Percentiles rank a stretch among this genome's conserved stretches.
Evolutionary conservation across 768 basidiomycete species (phyloP).

Genomic region (Melanogaster broomeanus): DNA sequence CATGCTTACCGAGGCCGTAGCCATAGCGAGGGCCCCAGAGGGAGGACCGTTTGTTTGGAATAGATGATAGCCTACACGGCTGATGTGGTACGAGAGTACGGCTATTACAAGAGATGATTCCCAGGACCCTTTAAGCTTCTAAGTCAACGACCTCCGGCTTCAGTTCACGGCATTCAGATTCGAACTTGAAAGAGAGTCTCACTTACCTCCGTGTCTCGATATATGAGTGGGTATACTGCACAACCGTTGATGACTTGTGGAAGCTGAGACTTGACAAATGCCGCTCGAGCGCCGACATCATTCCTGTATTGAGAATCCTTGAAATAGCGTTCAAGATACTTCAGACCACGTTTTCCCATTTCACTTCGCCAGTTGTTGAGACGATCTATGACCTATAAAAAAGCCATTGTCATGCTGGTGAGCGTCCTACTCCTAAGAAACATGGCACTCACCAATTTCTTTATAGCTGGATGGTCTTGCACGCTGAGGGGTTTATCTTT

Average conservation of each 20-base stretch:
- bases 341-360: background rate
- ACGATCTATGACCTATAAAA: conserved; percentile 1
- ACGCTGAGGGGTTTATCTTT: background rate
- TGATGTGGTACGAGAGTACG: conserved; percentile 4
- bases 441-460: background rate
- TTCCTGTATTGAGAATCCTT: conserved; percentile 1
- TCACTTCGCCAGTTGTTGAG: conserved; percentile 4
- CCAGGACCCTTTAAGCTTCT: background rate
- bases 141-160: too few relatives aligned
- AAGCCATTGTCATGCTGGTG: background rate
- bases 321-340: background rate
- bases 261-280: background rate
- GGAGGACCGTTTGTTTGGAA: background rate
- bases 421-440: too few relatives aligned
- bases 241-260: background rate
- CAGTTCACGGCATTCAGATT: too few relatives aligned
- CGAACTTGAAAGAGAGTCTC: background rate
- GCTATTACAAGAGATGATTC: background rate
- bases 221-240: conserved; percentile 1
- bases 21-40: conserved; percentile 1
- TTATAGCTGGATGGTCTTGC: conserved; percentile 1
- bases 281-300: background rate
- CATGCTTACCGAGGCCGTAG: background rate
- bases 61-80: background rate
- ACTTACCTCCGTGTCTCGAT: background rate